These are phyloP conservation scores for Penicillium flavigenum DNA, from an alignment of 495 filamentous ascomycete genomes.

Conservation along the genomic window DNA sequence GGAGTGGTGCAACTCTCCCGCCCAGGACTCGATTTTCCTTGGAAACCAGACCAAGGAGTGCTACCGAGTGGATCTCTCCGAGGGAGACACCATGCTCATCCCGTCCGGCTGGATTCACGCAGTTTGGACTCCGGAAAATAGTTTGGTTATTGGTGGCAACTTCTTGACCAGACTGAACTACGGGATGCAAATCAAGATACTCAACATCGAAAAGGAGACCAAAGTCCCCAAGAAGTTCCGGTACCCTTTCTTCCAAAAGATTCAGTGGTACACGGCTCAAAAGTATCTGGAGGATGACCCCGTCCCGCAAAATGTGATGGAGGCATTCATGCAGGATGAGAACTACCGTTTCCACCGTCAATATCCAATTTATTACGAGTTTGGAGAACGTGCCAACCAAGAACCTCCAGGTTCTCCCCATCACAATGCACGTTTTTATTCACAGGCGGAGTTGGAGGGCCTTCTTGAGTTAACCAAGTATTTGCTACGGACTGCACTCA, in stretches of 20 bases:
- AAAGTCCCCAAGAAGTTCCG: constrained; percentile 68
- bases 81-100: constrained; percentile 77
- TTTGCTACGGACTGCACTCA: constrained; percentile 67
- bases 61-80: constrained; percentile 67
- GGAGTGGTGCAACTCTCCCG: constrained; percentile 71
- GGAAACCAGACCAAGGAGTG: constrained; percentile 70
- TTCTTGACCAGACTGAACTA: constrained; percentile 71
- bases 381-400: constrained; percentile 53
- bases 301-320: constrained; percentile 56
- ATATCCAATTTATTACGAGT: constrained; percentile 58
- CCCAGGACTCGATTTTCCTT: constrained; percentile 69
- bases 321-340: constrained; percentile 56
- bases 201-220: constrained; percentile 71
- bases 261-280: constrained; percentile 71
- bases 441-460: constrained; percentile 67
- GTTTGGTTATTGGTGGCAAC: constrained; percentile 74
- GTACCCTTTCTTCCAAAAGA: constrained; percentile 73
- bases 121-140: constrained; percentile 76
- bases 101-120: constrained; percentile 81
- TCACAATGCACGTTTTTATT: constrained; percentile 64
- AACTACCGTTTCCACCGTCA: constrained; percentile 52
- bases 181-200: constrained; percentile 68
- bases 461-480: constrained; percentile 62
- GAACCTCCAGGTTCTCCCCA: constrained; percentile 45
- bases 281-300: constrained; percentile 68